These are phyloP conservation scores for Myxozyma nipponensis DNA, from an alignment of 805 yeast species.

Conservation along the genomic window DNA sequence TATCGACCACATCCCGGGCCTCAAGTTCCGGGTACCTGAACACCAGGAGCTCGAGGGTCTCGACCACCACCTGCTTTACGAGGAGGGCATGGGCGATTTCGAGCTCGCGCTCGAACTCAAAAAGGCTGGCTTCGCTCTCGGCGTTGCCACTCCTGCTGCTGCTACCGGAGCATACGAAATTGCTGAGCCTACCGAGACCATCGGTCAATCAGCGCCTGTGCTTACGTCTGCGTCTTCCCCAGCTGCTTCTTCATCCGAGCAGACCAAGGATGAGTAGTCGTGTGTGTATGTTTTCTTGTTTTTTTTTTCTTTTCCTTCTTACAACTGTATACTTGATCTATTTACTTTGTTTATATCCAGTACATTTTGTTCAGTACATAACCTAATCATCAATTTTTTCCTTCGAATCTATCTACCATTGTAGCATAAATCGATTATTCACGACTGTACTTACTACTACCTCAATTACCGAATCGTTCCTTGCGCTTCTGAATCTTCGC, in stretches of 20 bases:
- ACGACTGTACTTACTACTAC: no score
- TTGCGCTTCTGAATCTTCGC: neutral
- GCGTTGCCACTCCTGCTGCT: neutral
- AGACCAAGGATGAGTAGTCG: neutral
- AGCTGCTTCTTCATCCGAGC: neutral
- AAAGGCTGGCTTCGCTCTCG: constrained; percentile 4
- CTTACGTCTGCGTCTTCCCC: neutral
- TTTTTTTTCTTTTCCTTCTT: no score
- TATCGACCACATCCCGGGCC: constrained; percentile 72
- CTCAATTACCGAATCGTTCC: neutral
- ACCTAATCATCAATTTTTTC: neutral
- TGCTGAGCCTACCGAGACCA: neutral
- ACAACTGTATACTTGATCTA: neutral
- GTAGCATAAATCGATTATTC: no score
- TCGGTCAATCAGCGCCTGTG: neutral
- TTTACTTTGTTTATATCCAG: neutral
- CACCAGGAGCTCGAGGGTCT: constrained; percentile 86
- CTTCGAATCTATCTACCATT: no score
- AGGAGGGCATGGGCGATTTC: constrained; percentile 10
- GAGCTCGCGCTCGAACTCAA: constrained; percentile 5
- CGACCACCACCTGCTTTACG: constrained; percentile 46
- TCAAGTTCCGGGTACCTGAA: constrained; percentile 72
- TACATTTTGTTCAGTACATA: neutral
- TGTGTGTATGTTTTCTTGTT: neutral
- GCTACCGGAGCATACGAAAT: neutral